phyloP scores from a whole-genome alignment of 2,329 filamentous ascomycete species.

The Penicillium fuscoglaucum region DNA sequence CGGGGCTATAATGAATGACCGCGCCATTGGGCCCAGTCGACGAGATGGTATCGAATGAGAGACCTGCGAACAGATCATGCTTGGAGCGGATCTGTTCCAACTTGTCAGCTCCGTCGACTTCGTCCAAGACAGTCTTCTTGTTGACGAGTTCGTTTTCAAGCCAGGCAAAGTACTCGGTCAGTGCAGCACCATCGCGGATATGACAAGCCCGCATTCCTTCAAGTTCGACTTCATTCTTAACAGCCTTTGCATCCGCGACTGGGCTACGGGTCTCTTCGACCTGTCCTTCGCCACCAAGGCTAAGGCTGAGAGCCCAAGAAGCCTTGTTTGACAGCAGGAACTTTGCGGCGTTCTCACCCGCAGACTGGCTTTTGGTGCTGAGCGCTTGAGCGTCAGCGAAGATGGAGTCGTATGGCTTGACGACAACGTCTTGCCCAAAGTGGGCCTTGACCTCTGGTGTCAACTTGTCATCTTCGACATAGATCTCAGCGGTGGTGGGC shows the following conservation, averaged over 20 bases:
- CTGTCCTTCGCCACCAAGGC: constrained; percentile 78
- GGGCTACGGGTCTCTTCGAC: constrained; percentile 87
- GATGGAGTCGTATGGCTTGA: constrained; percentile 81
- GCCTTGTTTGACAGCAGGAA: constrained; percentile 85
- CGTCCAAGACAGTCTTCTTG: constrained; percentile 74
- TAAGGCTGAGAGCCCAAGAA: constrained; percentile 88
- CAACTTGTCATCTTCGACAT: constrained; percentile 79
- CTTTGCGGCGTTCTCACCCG: constrained; percentile 54
- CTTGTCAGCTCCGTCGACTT: constrained; percentile 89
- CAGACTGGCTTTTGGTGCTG: constrained; percentile 46
- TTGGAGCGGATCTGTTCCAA: constrained; percentile 65
- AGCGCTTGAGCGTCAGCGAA: constrained; percentile 74
- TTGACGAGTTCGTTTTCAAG: constrained; percentile 81
- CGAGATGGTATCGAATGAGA: constrained; percentile 95
- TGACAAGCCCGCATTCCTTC: constrained; percentile 94
- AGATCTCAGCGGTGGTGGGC: constrained; percentile 71
- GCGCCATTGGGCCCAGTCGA: constrained; percentile 91
- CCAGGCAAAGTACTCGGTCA: constrained; percentile 95
- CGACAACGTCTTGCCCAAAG: constrained; percentile 66
- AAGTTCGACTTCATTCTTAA: constrained; percentile 89
- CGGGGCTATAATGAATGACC: constrained; percentile 92
- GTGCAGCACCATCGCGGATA: constrained; percentile 84
- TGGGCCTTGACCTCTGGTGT: constrained; percentile 67
- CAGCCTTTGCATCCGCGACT: constrained; percentile 83
- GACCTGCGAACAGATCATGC: constrained; percentile 75